These are phyloP conservation scores for Lathyrus aphaca DNA, from an alignment of 306 rosid genomes.

Conservation along the genomic window DNA sequence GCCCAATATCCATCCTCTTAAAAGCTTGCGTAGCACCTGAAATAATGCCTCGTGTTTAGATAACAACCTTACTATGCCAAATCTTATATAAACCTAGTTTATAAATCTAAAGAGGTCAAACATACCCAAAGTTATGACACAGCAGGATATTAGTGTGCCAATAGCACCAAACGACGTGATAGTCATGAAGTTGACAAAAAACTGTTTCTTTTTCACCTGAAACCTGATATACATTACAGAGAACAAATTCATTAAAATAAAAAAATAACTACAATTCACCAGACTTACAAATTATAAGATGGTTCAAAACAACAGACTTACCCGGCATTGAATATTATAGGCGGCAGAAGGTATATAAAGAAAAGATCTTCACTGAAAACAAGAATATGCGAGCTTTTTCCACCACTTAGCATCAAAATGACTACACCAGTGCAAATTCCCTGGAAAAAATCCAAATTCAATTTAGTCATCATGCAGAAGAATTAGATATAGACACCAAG, in stretches of 20 bases:
- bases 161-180: slow-evolving; percentile 90
- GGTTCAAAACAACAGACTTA: slow-evolving; percentile 34
- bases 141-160: slow-evolving; percentile 87
- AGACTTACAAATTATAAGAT: background rate
- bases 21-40: slow-evolving; percentile 70
- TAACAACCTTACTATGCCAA: slow-evolving; percentile 3
- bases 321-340: slow-evolving; percentile 98
- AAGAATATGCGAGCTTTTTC: slow-evolving; percentile 85
- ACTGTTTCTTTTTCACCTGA: slow-evolving; percentile 99
- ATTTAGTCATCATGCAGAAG: slow-evolving; percentile 23
- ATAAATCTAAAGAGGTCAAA: slow-evolving; percentile 34
- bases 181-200: slow-evolving; percentile 86
- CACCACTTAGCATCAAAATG: slow-evolving; percentile 81
- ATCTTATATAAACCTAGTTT: slow-evolving; percentile 25
- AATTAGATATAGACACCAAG: background rate
- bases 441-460: slow-evolving; percentile 53
- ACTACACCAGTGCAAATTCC: slow-evolving; percentile 80
- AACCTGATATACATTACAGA: slow-evolving; percentile 66
- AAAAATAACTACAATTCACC: background rate
- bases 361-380: slow-evolving; percentile 97
- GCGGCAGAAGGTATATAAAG: slow-evolving; percentile 97
- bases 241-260: slow-evolving; percentile 29
- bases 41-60: slow-evolving; percentile 42
- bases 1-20: slow-evolving; percentile 79
- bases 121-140: slow-evolving; percentile 76